These are phyloP conservation scores for Zostera marina DNA, from an alignment of 116 monocot genomes.

Conservation along the genomic window DNA sequence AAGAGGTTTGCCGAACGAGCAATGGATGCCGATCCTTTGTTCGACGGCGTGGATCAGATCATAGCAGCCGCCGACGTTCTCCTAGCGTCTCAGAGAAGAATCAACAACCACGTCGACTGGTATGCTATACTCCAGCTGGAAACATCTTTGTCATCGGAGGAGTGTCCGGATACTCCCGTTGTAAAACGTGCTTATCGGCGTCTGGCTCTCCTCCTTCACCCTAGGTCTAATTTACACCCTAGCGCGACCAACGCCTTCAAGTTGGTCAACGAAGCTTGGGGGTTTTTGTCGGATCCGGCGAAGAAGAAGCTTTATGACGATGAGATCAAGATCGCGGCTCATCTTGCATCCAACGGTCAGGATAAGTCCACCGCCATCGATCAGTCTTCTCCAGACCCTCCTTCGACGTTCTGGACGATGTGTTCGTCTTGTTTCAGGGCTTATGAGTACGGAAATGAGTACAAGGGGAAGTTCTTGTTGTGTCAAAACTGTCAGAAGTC, in stretches of 20 bases:
- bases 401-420: slow-evolving; percentile 35
- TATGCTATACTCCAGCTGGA: slow-evolving; percentile 48
- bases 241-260: slow-evolving; percentile 16
- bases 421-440: slow-evolving; percentile 46
- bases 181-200: slow-evolving; percentile 34
- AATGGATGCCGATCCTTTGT: slow-evolving; percentile 30
- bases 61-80: slow-evolving; percentile 64
- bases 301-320: slow-evolving; percentile 26
- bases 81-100: slow-evolving; percentile 24
- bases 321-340: slow-evolving; percentile 11
- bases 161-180: slow-evolving; percentile 7
- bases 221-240: not conserved
- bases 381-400: not conserved
- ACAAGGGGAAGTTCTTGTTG: slow-evolving; percentile 14
- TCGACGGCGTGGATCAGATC: slow-evolving; percentile 46
- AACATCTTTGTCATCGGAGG: slow-evolving; percentile 3
- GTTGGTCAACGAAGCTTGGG: slow-evolving; percentile 35
- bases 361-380: not conserved
- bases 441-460: slow-evolving; percentile 31
- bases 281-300: slow-evolving; percentile 32
- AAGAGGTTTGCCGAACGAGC: slow-evolving; percentile 55
- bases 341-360: not conserved
- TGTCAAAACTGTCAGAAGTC: slow-evolving; percentile 32
- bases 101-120: slow-evolving; percentile 27
- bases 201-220: slow-evolving; percentile 60